Conservation (phyloP, 1,284 basidiomycete genomes). For the Polyporus tsugae region DNA sequence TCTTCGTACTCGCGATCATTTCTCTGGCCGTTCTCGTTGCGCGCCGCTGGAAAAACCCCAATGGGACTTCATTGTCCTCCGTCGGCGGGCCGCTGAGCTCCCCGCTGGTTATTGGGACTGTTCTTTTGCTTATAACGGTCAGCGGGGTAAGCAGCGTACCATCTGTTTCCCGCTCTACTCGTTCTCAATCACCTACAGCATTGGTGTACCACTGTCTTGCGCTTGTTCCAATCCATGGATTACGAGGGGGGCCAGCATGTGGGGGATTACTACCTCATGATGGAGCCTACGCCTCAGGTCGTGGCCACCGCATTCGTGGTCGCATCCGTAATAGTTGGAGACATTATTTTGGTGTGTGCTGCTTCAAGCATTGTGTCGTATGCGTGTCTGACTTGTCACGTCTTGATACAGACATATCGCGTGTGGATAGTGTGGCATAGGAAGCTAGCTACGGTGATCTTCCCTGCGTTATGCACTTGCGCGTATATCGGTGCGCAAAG, state of each 20-base stretch:
- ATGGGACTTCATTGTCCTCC: background rate
- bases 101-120: slow-evolving; percentile 11
- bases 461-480: slow-evolving; percentile 26
- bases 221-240: slow-evolving; percentile 28
- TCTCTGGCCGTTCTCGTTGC: slow-evolving; percentile 12
- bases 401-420: slow-evolving; percentile 25
- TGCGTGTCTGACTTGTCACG: background rate
- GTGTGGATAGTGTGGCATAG: slow-evolving; percentile 32
- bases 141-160: slow-evolving; percentile 6
- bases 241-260: slow-evolving; percentile 21
- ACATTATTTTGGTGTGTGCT: slow-evolving; percentile 27
- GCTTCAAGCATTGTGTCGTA: background rate
- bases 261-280: slow-evolving; percentile 19
- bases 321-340: slow-evolving; percentile 28
- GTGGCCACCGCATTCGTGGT: slow-evolving; percentile 25
- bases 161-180: no score
- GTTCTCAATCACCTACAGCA: slow-evolving; percentile 19
- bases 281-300: slow-evolving; percentile 26
- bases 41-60: slow-evolving; percentile 7
- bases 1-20: slow-evolving; percentile 14
- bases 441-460: slow-evolving; percentile 23
- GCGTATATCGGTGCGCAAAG: slow-evolving; percentile 17
- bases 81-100: background rate
- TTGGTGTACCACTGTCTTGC: slow-evolving; percentile 27
- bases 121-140: slow-evolving; percentile 12